phyloP scores from a whole-genome alignment of 192 early-diverging fungal genomes.

The Spizellomyces punctatus region DNA sequence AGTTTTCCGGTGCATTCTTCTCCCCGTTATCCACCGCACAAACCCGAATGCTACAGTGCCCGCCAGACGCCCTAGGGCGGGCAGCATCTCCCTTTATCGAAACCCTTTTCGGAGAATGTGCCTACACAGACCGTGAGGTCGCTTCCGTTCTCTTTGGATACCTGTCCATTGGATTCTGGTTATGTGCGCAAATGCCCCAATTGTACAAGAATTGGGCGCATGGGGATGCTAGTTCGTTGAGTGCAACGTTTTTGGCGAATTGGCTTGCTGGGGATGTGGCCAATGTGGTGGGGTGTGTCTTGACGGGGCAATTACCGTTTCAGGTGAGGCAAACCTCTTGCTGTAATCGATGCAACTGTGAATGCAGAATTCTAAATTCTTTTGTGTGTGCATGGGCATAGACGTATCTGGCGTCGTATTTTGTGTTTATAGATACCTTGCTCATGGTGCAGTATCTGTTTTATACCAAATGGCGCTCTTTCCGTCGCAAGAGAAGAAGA shows the following conservation, averaged over 20 bases:
- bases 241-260: slow-evolving; percentile 59
- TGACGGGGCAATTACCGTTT: slow-evolving; percentile 77
- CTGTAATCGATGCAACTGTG: neutral
- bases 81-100: no score
- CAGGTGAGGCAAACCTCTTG: slow-evolving; percentile 48
- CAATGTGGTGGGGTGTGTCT: slow-evolving; percentile 70
- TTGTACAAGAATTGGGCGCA: slow-evolving; percentile 57
- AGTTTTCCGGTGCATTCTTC: no score
- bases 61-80: no score
- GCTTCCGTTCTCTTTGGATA: slow-evolving; percentile 50
- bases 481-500: no score
- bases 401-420: slow-evolving; percentile 57
- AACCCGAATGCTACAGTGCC: no score
- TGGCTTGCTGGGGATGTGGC: slow-evolving; percentile 74
- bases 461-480: slow-evolving; percentile 12
- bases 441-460: slow-evolving; percentile 45
- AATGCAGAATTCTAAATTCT: neutral
- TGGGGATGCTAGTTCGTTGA: slow-evolving; percentile 52
- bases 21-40: no score
- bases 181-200: slow-evolving; percentile 76
- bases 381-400: slow-evolving; percentile 15
- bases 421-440: slow-evolving; percentile 41
- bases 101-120: no score
- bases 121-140: no score
- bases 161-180: slow-evolving; percentile 65